Evolutionary conservation across 257 asterid species (phyloP).

Genomic region (Solanum etuberosum): DNA sequence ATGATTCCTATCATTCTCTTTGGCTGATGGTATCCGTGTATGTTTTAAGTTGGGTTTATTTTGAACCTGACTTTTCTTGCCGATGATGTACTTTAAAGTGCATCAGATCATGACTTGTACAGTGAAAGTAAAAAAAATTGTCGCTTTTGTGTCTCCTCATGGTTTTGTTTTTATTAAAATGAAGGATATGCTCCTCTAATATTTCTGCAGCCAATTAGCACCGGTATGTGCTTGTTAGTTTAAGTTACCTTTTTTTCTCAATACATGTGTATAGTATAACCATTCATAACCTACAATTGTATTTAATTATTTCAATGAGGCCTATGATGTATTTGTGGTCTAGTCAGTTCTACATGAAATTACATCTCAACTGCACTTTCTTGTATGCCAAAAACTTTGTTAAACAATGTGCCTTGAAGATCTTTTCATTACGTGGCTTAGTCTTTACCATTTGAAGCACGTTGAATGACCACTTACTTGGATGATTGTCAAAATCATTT

Average conservation of each 20-base stretch:
- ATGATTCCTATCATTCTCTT: background rate
- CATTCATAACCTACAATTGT: background rate
- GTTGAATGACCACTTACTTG: background rate
- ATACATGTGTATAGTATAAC: background rate
- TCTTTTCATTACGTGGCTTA: background rate
- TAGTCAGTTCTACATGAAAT: background rate
- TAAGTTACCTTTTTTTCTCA: background rate
- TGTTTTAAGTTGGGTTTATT: background rate
- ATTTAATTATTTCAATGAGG: background rate
- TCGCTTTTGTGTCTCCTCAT: background rate
- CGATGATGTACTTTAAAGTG: background rate
- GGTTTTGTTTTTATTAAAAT: background rate
- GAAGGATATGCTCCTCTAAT: background rate
- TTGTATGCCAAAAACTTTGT: background rate
- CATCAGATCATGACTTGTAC: background rate
- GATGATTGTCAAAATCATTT: background rate
- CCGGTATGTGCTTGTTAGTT: background rate
- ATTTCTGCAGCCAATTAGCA: background rate
- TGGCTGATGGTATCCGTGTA: background rate
- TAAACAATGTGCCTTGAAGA: background rate
- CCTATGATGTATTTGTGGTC: background rate
- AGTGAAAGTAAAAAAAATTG: background rate
- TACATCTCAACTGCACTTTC: background rate
- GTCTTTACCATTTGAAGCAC: background rate
- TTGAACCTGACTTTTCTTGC: background rate